Base-by-base conservation (phyloP, 768 basidiomycete genomes). In the Hygrocybe coccinea region DNA sequence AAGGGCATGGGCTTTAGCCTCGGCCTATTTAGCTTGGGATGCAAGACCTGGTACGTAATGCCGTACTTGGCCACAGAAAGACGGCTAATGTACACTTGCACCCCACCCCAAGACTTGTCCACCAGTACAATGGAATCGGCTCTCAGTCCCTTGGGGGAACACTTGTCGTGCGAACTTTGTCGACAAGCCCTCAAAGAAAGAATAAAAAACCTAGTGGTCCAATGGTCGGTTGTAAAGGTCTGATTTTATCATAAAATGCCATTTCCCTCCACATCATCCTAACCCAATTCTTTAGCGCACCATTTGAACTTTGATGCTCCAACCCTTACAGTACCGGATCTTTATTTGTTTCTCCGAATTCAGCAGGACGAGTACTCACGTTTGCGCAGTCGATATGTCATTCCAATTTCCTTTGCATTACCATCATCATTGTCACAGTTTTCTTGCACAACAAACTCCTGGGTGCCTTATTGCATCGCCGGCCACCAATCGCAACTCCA, bases 1-100 rank as follows among this genome's bases (percentile, higher is more conserved):
- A 10, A 73, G 89, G 44, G 89, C 89, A 5, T 91, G 89, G 89
- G 87, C 89, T 12, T 71, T 91, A 33, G 89, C 89, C 21, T 82
- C 85, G 1, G 89, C 89, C 10, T 90, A 90, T 70, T 79, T 91
- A 6, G 86, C 86, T 9, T 91, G 89, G 89, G 89, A 90, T 68
- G 86, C 86, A 35, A 76, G 87, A 54, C 86, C 88, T 60, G 89
- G 87, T 89, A 64, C 56, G 78, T 68, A 15, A 17, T 47, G 3
- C 24, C 15, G 22, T 36, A 36, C 51, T 3, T 41, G 17, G 10
- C 46, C 15, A 37, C 39, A 3, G 8, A 37, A 24, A 39, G 22
- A 24, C 8, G 29, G 8, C 8, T 8, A 29, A 4, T 29, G 3
- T 8, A 29, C 3, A 8, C 29, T 29, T 29, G 29, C 8, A 8